Percentiles rank a stretch among this genome's conserved stretches.
phyloP scores from a whole-genome alignment of 2,329 filamentous ascomycete species.

The Calonectria hawksworthii region DNA sequence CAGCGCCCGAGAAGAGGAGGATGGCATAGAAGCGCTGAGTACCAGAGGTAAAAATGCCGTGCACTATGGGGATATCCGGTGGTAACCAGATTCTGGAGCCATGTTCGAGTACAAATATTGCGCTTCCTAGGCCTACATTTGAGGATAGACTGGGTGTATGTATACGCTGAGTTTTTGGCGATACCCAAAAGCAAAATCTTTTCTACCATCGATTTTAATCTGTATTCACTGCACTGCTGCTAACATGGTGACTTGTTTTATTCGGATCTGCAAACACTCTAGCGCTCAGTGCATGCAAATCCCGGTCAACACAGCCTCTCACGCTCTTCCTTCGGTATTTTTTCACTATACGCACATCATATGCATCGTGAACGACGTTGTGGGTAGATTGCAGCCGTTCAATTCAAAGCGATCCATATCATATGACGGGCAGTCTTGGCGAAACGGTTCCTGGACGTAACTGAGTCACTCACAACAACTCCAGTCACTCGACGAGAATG shows the following conservation, averaged over 20 bases:
- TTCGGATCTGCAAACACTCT: not conserved
- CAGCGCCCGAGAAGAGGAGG: conserved; percentile 16
- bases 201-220: not conserved
- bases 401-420: not conserved
- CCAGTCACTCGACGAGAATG: not conserved
- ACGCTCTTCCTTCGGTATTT: not conserved
- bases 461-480: not conserved
- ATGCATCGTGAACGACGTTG: too few species aligned
- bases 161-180: not conserved
- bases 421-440: not conserved
- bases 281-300: too few species aligned
- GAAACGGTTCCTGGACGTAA: not conserved
- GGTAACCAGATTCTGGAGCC: not conserved
- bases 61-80: not conserved
- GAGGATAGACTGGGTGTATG: not conserved
- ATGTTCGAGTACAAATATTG: not conserved
- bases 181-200: not conserved
- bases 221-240: not conserved
- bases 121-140: not conserved
- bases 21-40: not conserved
- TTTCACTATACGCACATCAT: too few species aligned
- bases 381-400: not conserved
- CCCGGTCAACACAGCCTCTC: not conserved
- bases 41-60: not conserved
- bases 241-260: not conserved